phyloP scores from a whole-genome alignment of 2,329 filamentous ascomycete genomes.

The Pseudogymnoascus sp. region DNA sequence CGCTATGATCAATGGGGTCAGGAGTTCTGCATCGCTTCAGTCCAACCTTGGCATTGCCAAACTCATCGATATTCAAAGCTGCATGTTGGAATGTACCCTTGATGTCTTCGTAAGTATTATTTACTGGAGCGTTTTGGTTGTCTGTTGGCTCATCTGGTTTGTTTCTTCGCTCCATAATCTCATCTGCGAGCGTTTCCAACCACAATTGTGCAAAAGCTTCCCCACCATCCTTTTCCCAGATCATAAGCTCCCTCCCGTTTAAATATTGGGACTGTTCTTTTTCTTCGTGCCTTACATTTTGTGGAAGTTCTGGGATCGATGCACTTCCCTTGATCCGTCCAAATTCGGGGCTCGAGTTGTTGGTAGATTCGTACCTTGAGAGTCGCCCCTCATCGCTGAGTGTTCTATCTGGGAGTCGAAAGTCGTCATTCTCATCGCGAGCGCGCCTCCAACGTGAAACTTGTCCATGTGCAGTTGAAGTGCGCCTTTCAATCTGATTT shows the following conservation, averaged over 20 bases:
- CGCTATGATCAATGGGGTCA: neutral
- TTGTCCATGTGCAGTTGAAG: neutral
- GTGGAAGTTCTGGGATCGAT: neutral
- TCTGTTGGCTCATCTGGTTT: neutral
- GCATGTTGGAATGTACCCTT: neutral
- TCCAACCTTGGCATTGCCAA: neutral
- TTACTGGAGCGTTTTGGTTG: neutral
- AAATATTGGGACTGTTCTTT: neutral
- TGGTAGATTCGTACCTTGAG: neutral
- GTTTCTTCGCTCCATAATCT: neutral
- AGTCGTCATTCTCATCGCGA: neutral
- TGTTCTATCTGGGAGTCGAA: neutral
- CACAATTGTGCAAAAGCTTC: neutral
- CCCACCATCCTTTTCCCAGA: neutral
- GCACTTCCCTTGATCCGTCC: neutral
- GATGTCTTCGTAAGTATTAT: neutral
- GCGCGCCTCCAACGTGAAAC: neutral
- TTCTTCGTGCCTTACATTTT: neutral
- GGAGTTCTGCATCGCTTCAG: neutral
- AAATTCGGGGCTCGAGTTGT: neutral
- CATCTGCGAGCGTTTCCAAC: neutral
- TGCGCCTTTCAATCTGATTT: neutral
- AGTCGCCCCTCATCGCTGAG: conserved; percentile 1
- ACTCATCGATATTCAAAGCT: neutral
- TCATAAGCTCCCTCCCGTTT: neutral